Base-by-base conservation (phyloP, 2,329 filamentous ascomycete genomes). In the Lojkania enalia region DNA sequence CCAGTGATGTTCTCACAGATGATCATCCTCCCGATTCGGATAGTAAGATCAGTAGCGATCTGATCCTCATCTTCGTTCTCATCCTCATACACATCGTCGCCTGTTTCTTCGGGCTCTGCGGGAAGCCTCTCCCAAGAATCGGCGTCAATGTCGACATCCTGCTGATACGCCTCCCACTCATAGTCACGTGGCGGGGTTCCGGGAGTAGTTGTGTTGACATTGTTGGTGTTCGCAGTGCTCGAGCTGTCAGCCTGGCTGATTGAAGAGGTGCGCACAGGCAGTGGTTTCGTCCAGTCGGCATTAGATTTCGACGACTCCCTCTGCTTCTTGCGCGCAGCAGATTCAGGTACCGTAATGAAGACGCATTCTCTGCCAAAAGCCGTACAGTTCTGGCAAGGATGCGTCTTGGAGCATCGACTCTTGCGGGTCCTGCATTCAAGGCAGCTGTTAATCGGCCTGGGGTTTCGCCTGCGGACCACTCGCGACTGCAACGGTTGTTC, bases 1-100 rank as follows among this genome's bases (percentile, higher is more conserved):
- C 66, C 66, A 48, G 64, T 67, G 30, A 69, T 62, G 20, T 68
- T 70, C 35, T 70, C 66, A 47, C 64, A 68, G n/a, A 70, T 67
- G 25, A 70, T 67, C 66, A 70, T 69, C 43, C 66, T 60, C 18
- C 66, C 66, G 35, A 69, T 69, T 9, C 64, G 60, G 43, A 70
- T 67, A 13, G 65, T 69, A 25, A 69, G 58, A 55, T 70, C 66
- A 2, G 64, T 67, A 20, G 64, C 64, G 39, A 67, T 67, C 48
- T 67, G 61, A 46, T 69, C 66, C 48, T 69, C 66, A 35, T 70
- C 66, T 33, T 70, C 66, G 18, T 69, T 60, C 37, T 70, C 66
- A 41, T 70, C 66, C 29, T 70, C 64, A 37, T 63, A 69, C 20
- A 68, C 66, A 52, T 69, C 66, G 39, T 70, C 66, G 43, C 62